These are phyloP conservation scores for Trametes cubensis DNA, from an alignment of 768 basidiomycete species.

Conservation along the genomic window DNA sequence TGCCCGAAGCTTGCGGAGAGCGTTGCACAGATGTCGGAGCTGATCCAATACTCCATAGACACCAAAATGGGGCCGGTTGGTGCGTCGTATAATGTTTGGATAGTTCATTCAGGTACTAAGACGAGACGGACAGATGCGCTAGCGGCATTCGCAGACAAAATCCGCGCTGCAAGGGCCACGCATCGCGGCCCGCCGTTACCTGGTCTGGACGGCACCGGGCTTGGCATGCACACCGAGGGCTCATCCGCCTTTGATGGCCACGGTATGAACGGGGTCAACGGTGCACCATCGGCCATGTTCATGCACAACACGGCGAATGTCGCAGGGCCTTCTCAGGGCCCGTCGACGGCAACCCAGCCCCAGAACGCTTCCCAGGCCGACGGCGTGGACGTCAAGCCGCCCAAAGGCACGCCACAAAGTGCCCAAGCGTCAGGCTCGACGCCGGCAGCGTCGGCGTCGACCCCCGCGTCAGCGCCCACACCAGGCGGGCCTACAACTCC, in stretches of 20 bases:
- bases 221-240: constrained; percentile 4
- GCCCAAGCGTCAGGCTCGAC: constrained; percentile 35
- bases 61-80: constrained; percentile 63
- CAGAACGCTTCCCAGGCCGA: constrained; percentile 54
- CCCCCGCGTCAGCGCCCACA: constrained; percentile 33
- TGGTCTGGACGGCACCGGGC: constrained; percentile 13
- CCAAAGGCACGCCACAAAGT: constrained; percentile 54
- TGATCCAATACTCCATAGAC: constrained; percentile 66
- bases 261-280: constrained; percentile 16
- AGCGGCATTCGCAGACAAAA: constrained; percentile 40
- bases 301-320: constrained; percentile 27
- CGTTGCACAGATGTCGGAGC: constrained; percentile 76
- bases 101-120: too few relatives aligned
- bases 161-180: constrained; percentile 38
- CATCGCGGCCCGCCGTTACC: constrained; percentile 9
- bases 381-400: constrained; percentile 57
- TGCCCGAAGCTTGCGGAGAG: constrained; percentile 71
- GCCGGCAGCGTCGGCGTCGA: constrained; percentile 32
- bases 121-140: constrained; percentile 44
- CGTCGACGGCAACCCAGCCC: constrained; percentile 40
- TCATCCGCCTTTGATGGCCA: constrained; percentile 13
- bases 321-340: constrained; percentile 30
- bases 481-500: constrained; percentile 32
- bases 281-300: constrained; percentile 8
- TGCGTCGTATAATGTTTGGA: constrained; percentile 39